phyloP scores from a whole-genome alignment of 768 basidiomycete genomes.

The Gloeostereum incarnatum region DNA sequence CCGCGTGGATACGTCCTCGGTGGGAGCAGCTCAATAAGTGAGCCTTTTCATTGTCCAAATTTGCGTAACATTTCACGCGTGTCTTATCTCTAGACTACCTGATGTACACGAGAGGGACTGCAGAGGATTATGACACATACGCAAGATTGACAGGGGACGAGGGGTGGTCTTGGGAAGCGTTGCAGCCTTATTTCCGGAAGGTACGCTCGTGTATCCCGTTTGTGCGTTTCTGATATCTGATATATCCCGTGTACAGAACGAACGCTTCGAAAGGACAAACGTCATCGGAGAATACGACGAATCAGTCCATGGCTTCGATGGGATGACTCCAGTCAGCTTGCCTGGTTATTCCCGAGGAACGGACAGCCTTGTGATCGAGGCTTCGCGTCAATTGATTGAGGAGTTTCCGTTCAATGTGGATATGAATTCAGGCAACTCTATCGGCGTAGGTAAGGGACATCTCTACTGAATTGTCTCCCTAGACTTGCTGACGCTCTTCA shows the following conservation, averaged over 20 bases:
- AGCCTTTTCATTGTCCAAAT: background rate
- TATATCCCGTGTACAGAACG: constrained; percentile 5
- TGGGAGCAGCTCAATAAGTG: constrained; percentile 13
- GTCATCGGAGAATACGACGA: constrained; percentile 17
- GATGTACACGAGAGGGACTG: constrained; percentile 16
- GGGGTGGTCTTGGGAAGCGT: constrained; percentile 19
- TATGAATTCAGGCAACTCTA: constrained; percentile 19
- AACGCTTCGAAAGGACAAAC: constrained; percentile 12
- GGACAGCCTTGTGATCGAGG: constrained; percentile 13
- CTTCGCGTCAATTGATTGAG: constrained; percentile 12
- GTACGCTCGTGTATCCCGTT: constrained; percentile 4
- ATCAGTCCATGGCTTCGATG: constrained; percentile 14
- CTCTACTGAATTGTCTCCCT: background rate
- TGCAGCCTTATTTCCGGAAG: constrained; percentile 15
- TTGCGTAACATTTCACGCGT: too few relatives aligned
- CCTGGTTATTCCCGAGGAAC: constrained; percentile 9
- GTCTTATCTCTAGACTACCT: constrained; percentile 13
- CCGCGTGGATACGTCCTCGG: constrained; percentile 13
- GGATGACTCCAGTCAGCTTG: constrained; percentile 13
- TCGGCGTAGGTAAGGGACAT: constrained; percentile 17
- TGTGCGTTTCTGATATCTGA: background rate
- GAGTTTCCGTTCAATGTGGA: constrained; percentile 24
- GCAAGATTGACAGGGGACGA: constrained; percentile 15
- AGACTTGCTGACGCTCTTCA: constrained; percentile 4
- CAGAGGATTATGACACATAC: constrained; percentile 15